Evolutionary conservation across 768 basidiomycete genomes (phyloP), one percentile per base, ranked within the genome.

Genomic region (Mycena amicta): DNA sequence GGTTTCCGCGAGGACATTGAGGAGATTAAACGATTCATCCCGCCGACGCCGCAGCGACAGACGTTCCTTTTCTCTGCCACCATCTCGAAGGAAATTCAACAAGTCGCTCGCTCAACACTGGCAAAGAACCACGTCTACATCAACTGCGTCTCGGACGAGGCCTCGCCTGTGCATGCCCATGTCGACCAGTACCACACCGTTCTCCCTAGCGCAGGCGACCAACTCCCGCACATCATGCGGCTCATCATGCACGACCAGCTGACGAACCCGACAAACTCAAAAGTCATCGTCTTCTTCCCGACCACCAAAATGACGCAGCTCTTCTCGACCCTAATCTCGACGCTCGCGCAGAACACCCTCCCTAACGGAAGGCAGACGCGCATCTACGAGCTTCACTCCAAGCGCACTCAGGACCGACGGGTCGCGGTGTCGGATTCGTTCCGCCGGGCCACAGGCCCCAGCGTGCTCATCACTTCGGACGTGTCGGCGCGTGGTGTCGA

Each of bases 11-110:
- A 87, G 23, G 95, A 96, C 66, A 85, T 98, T 28, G 84, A 90
- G 22, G 84, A 81, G 1, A 93, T 96, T 65, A 72, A 81, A 27
- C 68, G 75, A 3, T 80, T 77, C 66, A 77, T 95, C n/a, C 88
- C 89, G 6, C 74, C 76, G 20, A 66, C 74, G 1, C 83, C 87
- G 0, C 69, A 83, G 53, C 86, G 93, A n/a, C 94, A 95, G 68
- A 96, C 94, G 0, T 88, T 96, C 75, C 78, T 98, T 55, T 95
- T 96, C 74, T 93, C 91, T 15, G 94, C 95, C 23, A 95, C 93
- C 2, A 85, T 95, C 31, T 88, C 90, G 0, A 77, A 71, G 3
- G 80, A 80, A 3, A 88, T 97, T 60, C 84, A 83, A 41, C 83
- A 90, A 66, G 78, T 95, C 56, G 89, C 92, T 0, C 75, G 80